Evolutionary conservation across 2,329 filamentous ascomycete genomes (phyloP).

Genomic region (Stemphylium lycopersici): DNA sequence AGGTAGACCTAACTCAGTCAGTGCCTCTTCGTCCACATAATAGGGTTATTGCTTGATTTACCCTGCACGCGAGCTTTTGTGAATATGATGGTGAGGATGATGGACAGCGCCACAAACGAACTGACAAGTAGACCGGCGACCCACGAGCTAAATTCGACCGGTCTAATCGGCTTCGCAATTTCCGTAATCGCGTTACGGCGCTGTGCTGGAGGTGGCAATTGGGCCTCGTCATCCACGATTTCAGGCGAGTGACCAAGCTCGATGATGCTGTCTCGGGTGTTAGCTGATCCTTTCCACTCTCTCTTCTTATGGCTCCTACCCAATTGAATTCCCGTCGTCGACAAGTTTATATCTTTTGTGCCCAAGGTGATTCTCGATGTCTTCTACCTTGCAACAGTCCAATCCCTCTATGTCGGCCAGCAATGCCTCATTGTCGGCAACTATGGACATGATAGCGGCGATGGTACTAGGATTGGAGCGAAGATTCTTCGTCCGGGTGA

Average conservation of each 20-base stretch:
- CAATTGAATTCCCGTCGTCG: not conserved
- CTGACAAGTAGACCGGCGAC: not conserved
- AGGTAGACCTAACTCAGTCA: not conserved
- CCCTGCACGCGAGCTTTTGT: constrained; percentile 3
- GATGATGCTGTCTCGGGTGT: not conserved
- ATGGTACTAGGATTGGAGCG: constrained; percentile 46
- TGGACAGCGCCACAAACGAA: not conserved
- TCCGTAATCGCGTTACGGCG: not conserved
- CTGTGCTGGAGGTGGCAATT: not conserved
- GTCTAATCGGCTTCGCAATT: constrained; percentile 1
- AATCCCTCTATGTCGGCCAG: constrained; percentile 30
- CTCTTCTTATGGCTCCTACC: not conserved
- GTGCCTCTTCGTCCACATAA: constrained; percentile 24
- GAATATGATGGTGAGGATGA: not conserved
- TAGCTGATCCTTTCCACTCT: not conserved
- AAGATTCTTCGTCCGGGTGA: constrained; percentile 25
- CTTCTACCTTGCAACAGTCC: constrained; percentile 29
- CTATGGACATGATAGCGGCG: constrained; percentile 44
- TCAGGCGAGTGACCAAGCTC: not conserved
- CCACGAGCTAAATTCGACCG: constrained; percentile 3
- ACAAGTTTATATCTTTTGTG: constrained; percentile 21
- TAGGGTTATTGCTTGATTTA: constrained; percentile 42
- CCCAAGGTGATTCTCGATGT: constrained; percentile 17
- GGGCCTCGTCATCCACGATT: not conserved
- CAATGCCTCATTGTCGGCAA: constrained; percentile 31